Evolutionary conservation across 148 eudicot genomes (phyloP).

Genomic region (Heliosperma pusillum): DNA sequence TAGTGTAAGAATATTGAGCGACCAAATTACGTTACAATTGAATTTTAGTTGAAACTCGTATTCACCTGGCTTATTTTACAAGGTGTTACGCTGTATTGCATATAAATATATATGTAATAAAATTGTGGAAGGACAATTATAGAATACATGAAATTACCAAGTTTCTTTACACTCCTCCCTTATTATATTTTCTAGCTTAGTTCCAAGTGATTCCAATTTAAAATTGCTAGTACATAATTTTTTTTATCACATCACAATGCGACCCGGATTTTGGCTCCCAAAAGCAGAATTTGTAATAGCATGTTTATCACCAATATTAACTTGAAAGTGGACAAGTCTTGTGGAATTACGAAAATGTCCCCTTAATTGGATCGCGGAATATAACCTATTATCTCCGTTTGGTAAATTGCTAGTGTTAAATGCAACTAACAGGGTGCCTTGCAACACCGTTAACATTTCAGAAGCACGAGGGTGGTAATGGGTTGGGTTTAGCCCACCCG

Average conservation of each 20-base stretch:
- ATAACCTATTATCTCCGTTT: not conserved
- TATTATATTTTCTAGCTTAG: no score
- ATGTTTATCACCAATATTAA: conserved; percentile 1
- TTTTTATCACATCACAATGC: not conserved
- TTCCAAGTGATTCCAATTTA: no score
- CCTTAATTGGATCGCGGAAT: conserved; percentile 3
- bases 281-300: conserved; percentile 7
- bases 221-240: no score
- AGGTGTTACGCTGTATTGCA: no score
- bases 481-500: conserved; percentile 19
- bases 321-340: conserved; percentile 3
- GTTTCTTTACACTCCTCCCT: no score
- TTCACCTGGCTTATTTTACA: no score
- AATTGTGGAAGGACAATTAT: no score
- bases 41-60: no score
- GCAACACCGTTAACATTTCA: conserved; percentile 14
- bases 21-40: no score
- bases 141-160: no score
- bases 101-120: no score
- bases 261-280: conserved; percentile 17
- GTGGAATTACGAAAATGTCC: not conserved
- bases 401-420: conserved; percentile 8
- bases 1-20: no score
- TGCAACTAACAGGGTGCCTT: conserved; percentile 15
- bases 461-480: conserved; percentile 23